Base-by-base conservation (phyloP, 2,329 filamentous ascomycete genomes). In the Lachnellula hyalina region DNA sequence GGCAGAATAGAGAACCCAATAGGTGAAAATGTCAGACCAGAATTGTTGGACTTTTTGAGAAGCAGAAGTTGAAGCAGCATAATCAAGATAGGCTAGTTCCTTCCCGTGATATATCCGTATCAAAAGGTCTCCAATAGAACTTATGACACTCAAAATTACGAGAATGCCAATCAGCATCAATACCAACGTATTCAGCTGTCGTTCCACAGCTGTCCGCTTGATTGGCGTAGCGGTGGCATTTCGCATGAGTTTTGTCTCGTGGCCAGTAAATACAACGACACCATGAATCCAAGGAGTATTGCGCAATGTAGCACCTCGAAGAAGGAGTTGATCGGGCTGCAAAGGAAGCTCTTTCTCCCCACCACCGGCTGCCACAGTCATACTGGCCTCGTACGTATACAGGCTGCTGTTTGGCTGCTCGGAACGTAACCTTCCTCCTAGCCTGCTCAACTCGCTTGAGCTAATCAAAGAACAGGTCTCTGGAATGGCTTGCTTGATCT, bases 221-320 rank as follows among this genome's bases (percentile, higher is more conserved):
- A 99, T 99, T 5, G 94, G 95, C 1, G 94, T 88, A 4, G 93
- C 93, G 3, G 93, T 99, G 17, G 94, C 95, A 70, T 99, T 99
- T 64, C 94, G 86, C 94, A 99, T 97, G 60, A 99, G 81, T 74
- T 99, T 99, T 6, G 94, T 97, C 75, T 99, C 94, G 72, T 99
- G 94, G 50, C 94, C 94, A 2, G 90, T 96, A 67, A 97, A 99
- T 15, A 99, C 93, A 52, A 99, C 94, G 17, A 96, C 82, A 40
- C 93, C 94, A 70, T 99, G 90, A 48, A 97, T 85, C 93, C 94
- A 99, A 32, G 92, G 93, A 1, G 94, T 99, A 68, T 99, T 99
- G 65, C 94, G 84, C 54, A 99, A 77, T 1, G 92, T 97, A 21
- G 94, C 94, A 60, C 94, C 94, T 77, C 94, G 85, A 35, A 99